A percentile compares a stretch with the other conserved stretches of the same genome.
Evolutionary conservation across 2,329 filamentous ascomycete species (phyloP).

Genomic region (Colletotrichum sp.): DNA sequence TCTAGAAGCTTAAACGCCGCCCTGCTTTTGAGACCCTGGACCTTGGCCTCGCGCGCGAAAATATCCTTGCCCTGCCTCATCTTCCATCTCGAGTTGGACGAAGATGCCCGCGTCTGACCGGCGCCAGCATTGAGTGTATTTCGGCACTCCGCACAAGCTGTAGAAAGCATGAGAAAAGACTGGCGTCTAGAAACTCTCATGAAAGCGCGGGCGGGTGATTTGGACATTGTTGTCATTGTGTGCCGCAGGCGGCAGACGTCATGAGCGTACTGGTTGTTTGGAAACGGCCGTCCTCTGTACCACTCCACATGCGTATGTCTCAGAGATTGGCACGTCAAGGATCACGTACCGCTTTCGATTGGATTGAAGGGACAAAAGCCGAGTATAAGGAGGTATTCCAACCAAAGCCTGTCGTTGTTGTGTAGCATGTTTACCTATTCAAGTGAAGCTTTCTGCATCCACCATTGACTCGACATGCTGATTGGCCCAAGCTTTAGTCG

Average conservation of each 20-base stretch:
- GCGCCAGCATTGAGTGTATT: neutral
- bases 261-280: too few species aligned
- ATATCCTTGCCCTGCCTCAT: slow-evolving; percentile 75
- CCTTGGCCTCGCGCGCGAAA: slow-evolving; percentile 76
- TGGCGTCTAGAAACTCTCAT: neutral
- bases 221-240: neutral
- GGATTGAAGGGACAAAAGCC: neutral
- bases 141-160: neutral
- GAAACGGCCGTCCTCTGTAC: neutral
- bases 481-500: slow-evolving; percentile 10
- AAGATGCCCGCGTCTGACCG: slow-evolving; percentile 40
- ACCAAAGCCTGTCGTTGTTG: neutral
- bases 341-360: neutral
- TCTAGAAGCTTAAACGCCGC: slow-evolving; percentile 94
- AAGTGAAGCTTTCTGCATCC: slow-evolving; percentile 12
- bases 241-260: neutral
- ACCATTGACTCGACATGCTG: neutral
- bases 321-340: neutral
- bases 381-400: neutral
- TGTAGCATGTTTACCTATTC: neutral
- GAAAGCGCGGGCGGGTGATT: neutral
- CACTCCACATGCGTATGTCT: neutral
- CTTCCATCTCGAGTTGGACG: slow-evolving; percentile 80
- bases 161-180: too few species aligned
- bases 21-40: slow-evolving; percentile 83